These are phyloP conservation scores for Paracoccidioides lutzii DNA, from an alignment of 2,329 filamentous ascomycete species.

Conservation along the genomic window DNA sequence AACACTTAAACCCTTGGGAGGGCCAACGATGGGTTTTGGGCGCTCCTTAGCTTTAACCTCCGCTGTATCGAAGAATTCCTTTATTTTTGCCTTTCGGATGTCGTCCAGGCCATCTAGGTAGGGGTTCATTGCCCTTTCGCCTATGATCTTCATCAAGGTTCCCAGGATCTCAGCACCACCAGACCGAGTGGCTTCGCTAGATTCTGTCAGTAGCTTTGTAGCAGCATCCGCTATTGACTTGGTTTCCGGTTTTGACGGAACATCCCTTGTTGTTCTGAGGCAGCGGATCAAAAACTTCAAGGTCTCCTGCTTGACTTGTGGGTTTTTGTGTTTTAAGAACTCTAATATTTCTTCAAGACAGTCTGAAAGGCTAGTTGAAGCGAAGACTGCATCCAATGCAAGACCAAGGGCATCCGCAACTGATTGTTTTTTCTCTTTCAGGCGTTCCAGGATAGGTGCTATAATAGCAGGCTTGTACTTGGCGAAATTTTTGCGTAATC, in stretches of 20 bases:
- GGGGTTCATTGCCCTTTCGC: slow-evolving; percentile 86
- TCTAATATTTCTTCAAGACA: slow-evolving; percentile 83
- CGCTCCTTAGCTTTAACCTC: slow-evolving; percentile 85
- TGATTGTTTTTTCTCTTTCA: slow-evolving; percentile 92
- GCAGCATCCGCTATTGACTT: slow-evolving; percentile 73
- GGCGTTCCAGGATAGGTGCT: slow-evolving; percentile 79
- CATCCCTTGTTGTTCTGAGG: slow-evolving; percentile 67
- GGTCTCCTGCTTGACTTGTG: slow-evolving; percentile 90
- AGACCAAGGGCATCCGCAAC: slow-evolving; percentile 79
- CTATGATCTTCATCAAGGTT: slow-evolving; percentile 96
- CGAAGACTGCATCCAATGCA: slow-evolving; percentile 62
- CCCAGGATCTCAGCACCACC: slow-evolving; percentile 86
- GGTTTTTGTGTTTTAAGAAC: slow-evolving; percentile 86
- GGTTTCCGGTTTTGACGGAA: slow-evolving; percentile 73
- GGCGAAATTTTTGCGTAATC: slow-evolving; percentile 61
- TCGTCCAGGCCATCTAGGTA: slow-evolving; percentile 88
- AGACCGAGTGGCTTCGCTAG: slow-evolving; percentile 69
- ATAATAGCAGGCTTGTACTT: slow-evolving; percentile 74
- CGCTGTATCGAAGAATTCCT: slow-evolving; percentile 73
- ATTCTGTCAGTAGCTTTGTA: slow-evolving; percentile 84
- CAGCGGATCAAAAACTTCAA: slow-evolving; percentile 87
- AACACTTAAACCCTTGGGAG: slow-evolving; percentile 45
- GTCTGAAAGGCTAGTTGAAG: slow-evolving; percentile 59
- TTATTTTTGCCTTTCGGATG: slow-evolving; percentile 88
- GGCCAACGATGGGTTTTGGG: slow-evolving; percentile 59